Base-by-base conservation (phyloP, 306 rosid species). In the Astragalus membranaceus region DNA sequence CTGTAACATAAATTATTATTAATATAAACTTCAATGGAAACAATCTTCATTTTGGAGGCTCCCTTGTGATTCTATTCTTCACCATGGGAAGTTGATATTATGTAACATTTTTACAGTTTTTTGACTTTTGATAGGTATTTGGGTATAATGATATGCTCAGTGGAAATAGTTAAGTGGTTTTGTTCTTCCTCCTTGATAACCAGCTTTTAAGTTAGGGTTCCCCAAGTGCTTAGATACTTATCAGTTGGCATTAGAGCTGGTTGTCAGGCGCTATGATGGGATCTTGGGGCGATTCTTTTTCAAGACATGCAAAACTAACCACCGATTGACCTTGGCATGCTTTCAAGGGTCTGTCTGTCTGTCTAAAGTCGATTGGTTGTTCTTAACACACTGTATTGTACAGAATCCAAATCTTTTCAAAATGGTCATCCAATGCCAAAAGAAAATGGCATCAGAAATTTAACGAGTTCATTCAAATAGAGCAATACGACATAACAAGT, bases 1-100 rank as follows among this genome's bases (percentile, higher is more conserved):
- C 17, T 61, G 79, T 74, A 69, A 69, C 5, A 50, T 68, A 52
- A 23, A 62, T 55, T 74, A 26, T 26, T 26, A 26, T 33, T 36
- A 35, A 60, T 42, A 35, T 66, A 42, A 41, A 13, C 64, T 64
- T 66, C 33, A 23, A 33, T 35, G 26, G 8, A 43, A 48, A 53
- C 51, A 32, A 42, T 41, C 52, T 16, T 50, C 62, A 42, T 58
- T 39, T 65, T 73, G 35, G 35, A 49, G 33, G 17, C 15, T 8
- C 58, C 16, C 37, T 10, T 9, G 4, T 39, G 39, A 13, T 48
- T 37, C 15, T 26, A 33, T 12, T 37, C 67, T 69, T 68, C 56
- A 33, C 37, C 37, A 33, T 33, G 37, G 3, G 37, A 3, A 35
- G 8, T 35, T 35, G 39, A 35, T 5, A 3, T 5, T 35, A 35